A percentile compares a stretch with the other conserved stretches of the same genome.
Conservation (phyloP, 495 filamentous ascomycete species). For the Glarea lozoyensis region DNA sequence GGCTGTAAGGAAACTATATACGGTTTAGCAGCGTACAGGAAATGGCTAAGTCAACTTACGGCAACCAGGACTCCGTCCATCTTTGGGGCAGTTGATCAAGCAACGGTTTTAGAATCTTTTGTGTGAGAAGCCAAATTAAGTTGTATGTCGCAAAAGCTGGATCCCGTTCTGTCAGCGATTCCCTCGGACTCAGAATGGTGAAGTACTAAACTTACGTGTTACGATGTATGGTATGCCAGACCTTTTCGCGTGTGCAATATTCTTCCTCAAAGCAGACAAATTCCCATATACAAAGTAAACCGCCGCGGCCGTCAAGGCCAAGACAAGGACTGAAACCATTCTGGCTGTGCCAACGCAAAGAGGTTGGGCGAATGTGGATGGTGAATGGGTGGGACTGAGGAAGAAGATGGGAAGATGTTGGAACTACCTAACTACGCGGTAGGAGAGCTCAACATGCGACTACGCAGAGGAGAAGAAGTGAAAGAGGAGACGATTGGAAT, state of each 20-base stretch:
- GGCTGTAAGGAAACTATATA: slow-evolving; percentile 17
- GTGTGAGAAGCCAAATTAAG: slow-evolving; percentile 39
- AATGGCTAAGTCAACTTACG: slow-evolving; percentile 24
- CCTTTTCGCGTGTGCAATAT: slow-evolving; percentile 35
- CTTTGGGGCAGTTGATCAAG: slow-evolving; percentile 36
- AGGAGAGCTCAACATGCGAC: too few relatives aligned
- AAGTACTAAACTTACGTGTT: slow-evolving; percentile 30
- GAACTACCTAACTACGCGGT: too few relatives aligned
- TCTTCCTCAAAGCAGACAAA: slow-evolving; percentile 22
- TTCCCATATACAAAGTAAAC: slow-evolving; percentile 7
- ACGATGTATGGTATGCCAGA: slow-evolving; percentile 35
- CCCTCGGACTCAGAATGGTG: neutral
- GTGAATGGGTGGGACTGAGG: too few relatives aligned
- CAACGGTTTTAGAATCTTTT: slow-evolving; percentile 37
- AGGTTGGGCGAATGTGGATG: too few relatives aligned
- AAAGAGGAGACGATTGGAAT: too few relatives aligned
- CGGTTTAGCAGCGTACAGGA: slow-evolving; percentile 25
- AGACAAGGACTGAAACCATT: slow-evolving; percentile 3
- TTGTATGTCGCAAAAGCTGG: slow-evolving; percentile 34
- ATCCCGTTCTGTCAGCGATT: neutral
- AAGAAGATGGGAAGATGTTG: too few relatives aligned
- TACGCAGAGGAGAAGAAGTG: too few relatives aligned
- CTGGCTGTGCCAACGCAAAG: neutral
- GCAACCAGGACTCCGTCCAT: slow-evolving; percentile 36
- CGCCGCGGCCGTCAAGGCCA: neutral